These are phyloP conservation scores for Lactarius quietus DNA, from an alignment of 768 basidiomycete genomes.

Conservation along the genomic window DNA sequence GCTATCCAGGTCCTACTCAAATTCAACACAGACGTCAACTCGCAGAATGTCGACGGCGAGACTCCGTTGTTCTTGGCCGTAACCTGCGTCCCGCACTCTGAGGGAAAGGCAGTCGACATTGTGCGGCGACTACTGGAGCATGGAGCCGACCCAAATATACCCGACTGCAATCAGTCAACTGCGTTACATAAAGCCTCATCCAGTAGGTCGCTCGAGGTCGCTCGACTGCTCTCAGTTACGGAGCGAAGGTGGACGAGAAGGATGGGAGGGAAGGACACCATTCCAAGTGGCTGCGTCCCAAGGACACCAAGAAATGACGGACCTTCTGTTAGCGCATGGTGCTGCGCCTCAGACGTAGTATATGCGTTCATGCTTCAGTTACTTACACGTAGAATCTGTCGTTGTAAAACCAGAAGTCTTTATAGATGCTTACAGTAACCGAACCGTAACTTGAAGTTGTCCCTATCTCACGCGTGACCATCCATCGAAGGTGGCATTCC, in stretches of 20 bases:
- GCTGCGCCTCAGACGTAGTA: not conserved
- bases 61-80: not conserved
- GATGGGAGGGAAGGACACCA: not conserved
- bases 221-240: not conserved
- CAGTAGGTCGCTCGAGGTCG: not conserved
- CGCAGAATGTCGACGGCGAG: not conserved
- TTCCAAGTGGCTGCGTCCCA: not conserved
- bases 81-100: accelerated
- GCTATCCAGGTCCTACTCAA: not conserved
- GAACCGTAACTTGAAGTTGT: no score
- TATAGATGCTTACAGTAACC: no score
- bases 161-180: not conserved
- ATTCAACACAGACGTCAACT: not conserved
- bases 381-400: not conserved
- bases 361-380: not conserved
- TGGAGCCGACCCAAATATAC: not conserved
- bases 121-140: not conserved
- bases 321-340: not conserved
- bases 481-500: no score
- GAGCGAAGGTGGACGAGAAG: not conserved
- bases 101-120: not conserved
- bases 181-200: not conserved
- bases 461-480: no score
- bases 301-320: not conserved
- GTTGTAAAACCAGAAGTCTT: no score